A percentile compares a stretch with the other conserved stretches of the same genome.
Evolutionary conservation across 2,329 filamentous ascomycete species (phyloP).

Genomic region (Ambrosiella cleistominuta): DNA sequence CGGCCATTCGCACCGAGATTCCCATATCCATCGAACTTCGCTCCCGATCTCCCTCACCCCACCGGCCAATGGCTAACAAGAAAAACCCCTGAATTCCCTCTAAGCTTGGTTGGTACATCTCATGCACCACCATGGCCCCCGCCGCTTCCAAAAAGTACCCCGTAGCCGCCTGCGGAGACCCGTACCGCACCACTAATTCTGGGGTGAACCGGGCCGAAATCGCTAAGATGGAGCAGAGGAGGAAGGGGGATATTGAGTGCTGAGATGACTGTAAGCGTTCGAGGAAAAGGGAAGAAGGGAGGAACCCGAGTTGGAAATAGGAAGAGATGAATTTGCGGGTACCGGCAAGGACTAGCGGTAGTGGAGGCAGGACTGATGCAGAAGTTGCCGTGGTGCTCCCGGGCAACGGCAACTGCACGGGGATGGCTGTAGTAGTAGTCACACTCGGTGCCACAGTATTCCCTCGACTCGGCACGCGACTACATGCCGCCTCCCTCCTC

Average conservation of each 20-base stretch:
- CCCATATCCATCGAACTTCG: slow-evolving; percentile 22
- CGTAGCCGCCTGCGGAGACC: slow-evolving; percentile 16
- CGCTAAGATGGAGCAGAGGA: slow-evolving; percentile 18
- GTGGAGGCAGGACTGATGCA: slow-evolving; percentile 13
- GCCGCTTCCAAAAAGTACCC: slow-evolving; percentile 18
- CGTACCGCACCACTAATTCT: slow-evolving; percentile 16
- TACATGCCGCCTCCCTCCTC: slow-evolving; percentile 6
- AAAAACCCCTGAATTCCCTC: slow-evolving; percentile 20
- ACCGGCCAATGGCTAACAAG: slow-evolving; percentile 19
- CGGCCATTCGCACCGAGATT: slow-evolving; percentile 22
- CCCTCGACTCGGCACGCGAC: no score
- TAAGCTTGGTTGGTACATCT: slow-evolving; percentile 19
- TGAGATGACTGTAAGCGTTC: slow-evolving; percentile 15
- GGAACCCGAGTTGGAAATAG: slow-evolving; percentile 20
- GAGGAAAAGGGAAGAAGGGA: slow-evolving; percentile 20
- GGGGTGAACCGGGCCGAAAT: slow-evolving; percentile 20
- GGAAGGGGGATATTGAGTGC: slow-evolving; percentile 17
- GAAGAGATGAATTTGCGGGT: slow-evolving; percentile 18
- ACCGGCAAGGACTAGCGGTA: slow-evolving; percentile 18
- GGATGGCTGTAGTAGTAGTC: background rate
- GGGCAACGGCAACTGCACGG: no score
- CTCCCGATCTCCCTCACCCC: slow-evolving; percentile 20
- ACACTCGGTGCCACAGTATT: background rate
- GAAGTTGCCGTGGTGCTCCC: background rate
- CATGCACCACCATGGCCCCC: slow-evolving; percentile 15